A percentile compares a stretch with the other conserved stretches of the same genome.
Evolutionary conservation across 306 rosid species (phyloP).

Genomic region (Ziziphus jujuba): DNA sequence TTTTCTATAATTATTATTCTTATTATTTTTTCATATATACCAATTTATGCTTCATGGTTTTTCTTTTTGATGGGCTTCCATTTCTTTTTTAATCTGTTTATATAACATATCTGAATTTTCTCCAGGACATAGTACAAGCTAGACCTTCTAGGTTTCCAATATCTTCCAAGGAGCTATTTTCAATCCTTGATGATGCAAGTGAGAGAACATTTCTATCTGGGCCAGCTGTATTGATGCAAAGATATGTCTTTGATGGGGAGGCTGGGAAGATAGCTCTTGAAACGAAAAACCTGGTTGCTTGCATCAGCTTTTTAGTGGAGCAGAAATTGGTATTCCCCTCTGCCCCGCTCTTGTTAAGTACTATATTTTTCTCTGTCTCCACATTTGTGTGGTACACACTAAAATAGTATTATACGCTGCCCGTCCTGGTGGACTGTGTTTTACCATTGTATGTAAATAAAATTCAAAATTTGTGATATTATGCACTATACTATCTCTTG

Average conservation of each 20-base stretch:
- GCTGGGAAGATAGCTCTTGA: constrained; percentile 77
- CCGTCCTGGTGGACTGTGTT: not conserved
- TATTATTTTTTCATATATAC: not conserved
- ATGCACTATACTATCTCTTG: not conserved
- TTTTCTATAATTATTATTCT: not conserved
- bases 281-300: constrained; percentile 72
- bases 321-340: constrained; percentile 63
- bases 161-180: constrained; percentile 64
- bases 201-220: constrained; percentile 79
- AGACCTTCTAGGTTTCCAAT: constrained; percentile 56
- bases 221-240: constrained; percentile 62
- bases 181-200: constrained; percentile 78
- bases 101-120: constrained; percentile 24
- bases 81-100: constrained; percentile 12
- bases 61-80: not conserved
- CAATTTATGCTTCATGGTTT: constrained; percentile 14
- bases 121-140: constrained; percentile 77
- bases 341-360: not conserved
- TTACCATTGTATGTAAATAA: too few relatives aligned
- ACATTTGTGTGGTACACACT: not conserved
- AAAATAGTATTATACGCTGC: not conserved
- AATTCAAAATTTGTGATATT: not conserved
- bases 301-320: constrained; percentile 80
- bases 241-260: constrained; percentile 67
- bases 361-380: not conserved